phyloP scores from a whole-genome alignment of 148 eudicot species.

The Rhododendron ovatum region DNA sequence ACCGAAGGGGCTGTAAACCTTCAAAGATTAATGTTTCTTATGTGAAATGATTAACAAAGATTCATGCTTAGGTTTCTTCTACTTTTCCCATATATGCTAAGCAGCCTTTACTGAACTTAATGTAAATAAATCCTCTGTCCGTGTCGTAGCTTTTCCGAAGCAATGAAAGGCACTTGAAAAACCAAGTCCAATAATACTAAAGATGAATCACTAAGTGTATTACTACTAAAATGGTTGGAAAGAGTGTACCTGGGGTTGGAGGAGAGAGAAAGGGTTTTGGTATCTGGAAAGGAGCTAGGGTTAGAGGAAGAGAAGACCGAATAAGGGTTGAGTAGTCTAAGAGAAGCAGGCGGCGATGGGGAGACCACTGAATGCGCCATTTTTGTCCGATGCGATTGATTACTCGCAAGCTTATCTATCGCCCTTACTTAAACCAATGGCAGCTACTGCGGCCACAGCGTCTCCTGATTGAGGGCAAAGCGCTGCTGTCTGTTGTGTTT shows the following conservation, averaged over 20 bases:
- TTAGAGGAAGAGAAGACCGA: slow-evolving; percentile 20
- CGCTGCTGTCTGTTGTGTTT: not conserved
- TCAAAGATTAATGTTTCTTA: not conserved
- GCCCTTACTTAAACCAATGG: not conserved
- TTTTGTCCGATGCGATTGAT: not conserved
- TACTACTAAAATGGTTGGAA: not conserved
- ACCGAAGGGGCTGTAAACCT: not conserved
- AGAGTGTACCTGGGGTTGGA: slow-evolving; percentile 23
- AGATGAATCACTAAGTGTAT: not conserved
- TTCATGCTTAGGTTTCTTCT: not conserved
- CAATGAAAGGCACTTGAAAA: not conserved
- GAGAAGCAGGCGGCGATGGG: slow-evolving; percentile 4
- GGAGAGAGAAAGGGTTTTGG: slow-evolving; percentile 23
- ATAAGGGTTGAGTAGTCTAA: slow-evolving; percentile 14
- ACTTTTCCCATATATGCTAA: not conserved
- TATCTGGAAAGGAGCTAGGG: slow-evolving; percentile 18
- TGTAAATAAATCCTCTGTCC: not conserved
- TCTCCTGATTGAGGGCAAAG: not conserved
- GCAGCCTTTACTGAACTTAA: not conserved
- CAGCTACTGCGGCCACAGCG: not conserved
- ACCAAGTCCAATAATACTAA: not conserved
- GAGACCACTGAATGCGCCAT: slow-evolving; percentile 31
- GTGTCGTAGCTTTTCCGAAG: not conserved
- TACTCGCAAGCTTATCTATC: not conserved
- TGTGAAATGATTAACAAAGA: not conserved